Conservation (phyloP, 768 basidiomycete species). For the Cyclocybe aegerita region DNA sequence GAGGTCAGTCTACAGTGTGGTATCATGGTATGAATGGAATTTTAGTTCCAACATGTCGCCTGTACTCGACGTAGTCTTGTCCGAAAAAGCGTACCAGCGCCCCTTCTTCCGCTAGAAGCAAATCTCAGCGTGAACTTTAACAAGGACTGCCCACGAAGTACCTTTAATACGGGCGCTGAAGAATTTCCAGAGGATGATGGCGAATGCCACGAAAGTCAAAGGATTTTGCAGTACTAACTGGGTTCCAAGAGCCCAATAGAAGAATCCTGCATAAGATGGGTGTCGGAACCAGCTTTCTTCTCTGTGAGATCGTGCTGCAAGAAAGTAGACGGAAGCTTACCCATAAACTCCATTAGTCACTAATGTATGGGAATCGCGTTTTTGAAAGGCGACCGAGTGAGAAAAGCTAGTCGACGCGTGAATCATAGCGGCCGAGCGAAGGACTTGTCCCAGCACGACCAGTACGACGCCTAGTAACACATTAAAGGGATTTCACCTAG, state of each 20-base stretch:
- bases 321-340: slow-evolving; percentile 39
- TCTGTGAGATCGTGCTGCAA: background rate
- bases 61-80: slow-evolving; percentile 77
- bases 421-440: slow-evolving; percentile 94
- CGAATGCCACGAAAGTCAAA: slow-evolving; percentile 65
- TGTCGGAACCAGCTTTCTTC: slow-evolving; percentile 77
- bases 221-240: slow-evolving; percentile 91
- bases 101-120: slow-evolving; percentile 70
- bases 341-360: slow-evolving; percentile 90
- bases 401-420: slow-evolving; percentile 94
- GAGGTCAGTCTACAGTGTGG: background rate
- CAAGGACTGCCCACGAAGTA: slow-evolving; percentile 24
- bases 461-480: slow-evolving; percentile 55
- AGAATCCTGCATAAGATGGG: slow-evolving; percentile 96
- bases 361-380: slow-evolving; percentile 70
- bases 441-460: slow-evolving; percentile 67
- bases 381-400: slow-evolving; percentile 78
- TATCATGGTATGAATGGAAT: slow-evolving; percentile 80
- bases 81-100: slow-evolving; percentile 88
- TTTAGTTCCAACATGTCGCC: slow-evolving; percentile 74
- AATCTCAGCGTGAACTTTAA: background rate
- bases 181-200: slow-evolving; percentile 77
- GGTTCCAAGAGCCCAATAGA: slow-evolving; percentile 96
- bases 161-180: slow-evolving; percentile 80
- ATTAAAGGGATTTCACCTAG: background rate